Base-by-base conservation (phyloP, 1,139 yeast species). In the Blastobotrys proliferans region DNA sequence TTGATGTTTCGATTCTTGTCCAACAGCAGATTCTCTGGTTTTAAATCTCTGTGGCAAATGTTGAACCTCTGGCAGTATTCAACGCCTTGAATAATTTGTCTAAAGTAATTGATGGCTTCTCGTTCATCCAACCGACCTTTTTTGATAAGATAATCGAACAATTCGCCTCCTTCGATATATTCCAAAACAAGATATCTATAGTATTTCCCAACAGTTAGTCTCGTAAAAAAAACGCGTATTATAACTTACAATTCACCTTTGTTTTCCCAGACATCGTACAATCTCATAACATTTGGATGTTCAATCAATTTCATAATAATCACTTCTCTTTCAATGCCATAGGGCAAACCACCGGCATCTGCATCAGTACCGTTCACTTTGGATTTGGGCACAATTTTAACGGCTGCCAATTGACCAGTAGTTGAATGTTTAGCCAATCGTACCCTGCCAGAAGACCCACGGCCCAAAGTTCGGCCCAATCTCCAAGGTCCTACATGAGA, bases 221-320 rank as follows among this genome's bases (percentile, higher is more conserved):
- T 11, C n/a, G 9, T 4, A 9, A 14, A 33, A 21, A 33, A 22
- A 10, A 14, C 6, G n/a, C n/a, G n/a, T n/a, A n/a, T n/a, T n/a
- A n/a, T n/a, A 14, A 55, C 59, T 33, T 47, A 62, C 51, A 92
- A 69, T 57, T 90, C 97, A 51, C 94, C 88, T 57, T 87, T 85
- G 57, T 94, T 92, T 64, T 94, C 98, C 98, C 98, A 92, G 33
- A 94, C 99, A 58, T 92, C 99, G 63, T 86, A 92, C 36, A 92
- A 71, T n/a, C 94, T 88, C 83, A 92, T 79, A 43, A 92, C 94
- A 61, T 92, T 92, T 16, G 94, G 90, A 63, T 92, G 98, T 50
- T 87, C 85, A 38, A 94, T 79, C 48, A 92, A 73, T 64, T 92
- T 92, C 79, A 87, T 87, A 47, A 83, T 83, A 57, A 92, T 88